Conservation (phyloP, 179 eudicot species). For the Camellia oleifera region DNA sequence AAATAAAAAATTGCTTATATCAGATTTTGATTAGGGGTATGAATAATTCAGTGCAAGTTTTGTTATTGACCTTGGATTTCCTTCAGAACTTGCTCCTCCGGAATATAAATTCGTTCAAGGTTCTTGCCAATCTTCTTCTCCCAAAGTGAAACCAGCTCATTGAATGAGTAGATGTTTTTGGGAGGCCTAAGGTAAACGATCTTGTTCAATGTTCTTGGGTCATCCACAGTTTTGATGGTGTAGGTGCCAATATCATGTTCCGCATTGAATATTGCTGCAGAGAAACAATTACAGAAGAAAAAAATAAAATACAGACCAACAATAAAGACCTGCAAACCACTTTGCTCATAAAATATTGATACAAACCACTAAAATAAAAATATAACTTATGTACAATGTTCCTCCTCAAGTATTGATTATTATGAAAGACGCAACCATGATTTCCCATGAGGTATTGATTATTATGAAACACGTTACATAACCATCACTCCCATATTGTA, state of each 20-base stretch:
- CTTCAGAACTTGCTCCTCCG: conserved; percentile 45
- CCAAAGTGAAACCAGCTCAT: conserved; percentile 57
- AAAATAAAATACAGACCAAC: not conserved
- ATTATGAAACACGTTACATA: too few species aligned
- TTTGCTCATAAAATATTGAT: not conserved
- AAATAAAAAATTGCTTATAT: too few species aligned
- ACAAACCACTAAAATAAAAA: too few species aligned
- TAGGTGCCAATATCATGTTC: conserved; percentile 53
- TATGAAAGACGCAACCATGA: not conserved
- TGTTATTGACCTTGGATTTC: conserved; percentile 40
- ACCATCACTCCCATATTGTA: too few species aligned
- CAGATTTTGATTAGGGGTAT: not conserved
- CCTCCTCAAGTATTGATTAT: not conserved
- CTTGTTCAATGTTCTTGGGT: conserved; percentile 65
- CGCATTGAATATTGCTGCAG: conserved; percentile 28
- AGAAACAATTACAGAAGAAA: not conserved
- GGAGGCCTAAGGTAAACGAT: conserved; percentile 51
- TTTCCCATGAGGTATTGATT: not conserved
- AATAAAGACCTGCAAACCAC: not conserved
- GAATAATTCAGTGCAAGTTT: not conserved
- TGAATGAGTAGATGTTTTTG: conserved; percentile 44
- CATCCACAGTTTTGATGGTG: conserved; percentile 62
- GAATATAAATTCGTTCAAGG: conserved; percentile 36
- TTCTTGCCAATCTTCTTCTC: conserved; percentile 53
- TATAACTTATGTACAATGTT: not conserved